Conservation (phyloP, 164 flowering plant genomes). For the Piper longum region DNA sequence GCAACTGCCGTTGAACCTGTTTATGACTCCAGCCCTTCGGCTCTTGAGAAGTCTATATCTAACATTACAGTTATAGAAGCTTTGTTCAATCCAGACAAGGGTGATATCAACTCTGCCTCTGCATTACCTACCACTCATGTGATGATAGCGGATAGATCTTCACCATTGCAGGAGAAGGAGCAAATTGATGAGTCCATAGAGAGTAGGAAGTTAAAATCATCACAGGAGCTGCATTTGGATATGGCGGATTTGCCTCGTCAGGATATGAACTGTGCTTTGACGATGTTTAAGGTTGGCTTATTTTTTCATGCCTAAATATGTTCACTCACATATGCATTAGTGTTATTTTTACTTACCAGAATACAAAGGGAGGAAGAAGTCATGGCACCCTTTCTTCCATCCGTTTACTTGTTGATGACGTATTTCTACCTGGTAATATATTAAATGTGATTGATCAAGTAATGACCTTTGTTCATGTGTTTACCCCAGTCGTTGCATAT, state of each 20-base stretch:
- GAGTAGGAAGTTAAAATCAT: conserved; percentile 7
- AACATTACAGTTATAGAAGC: conserved; percentile 7
- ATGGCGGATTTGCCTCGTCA: neutral
- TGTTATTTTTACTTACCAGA: no score
- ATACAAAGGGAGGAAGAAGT: no score
- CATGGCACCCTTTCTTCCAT: no score
- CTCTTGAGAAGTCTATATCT: conserved; percentile 20
- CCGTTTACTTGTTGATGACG: no score
- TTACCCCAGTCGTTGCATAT: no score
- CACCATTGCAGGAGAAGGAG: conserved; percentile 7
- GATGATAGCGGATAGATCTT: conserved; percentile 19
- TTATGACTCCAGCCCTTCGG: conserved; percentile 58
- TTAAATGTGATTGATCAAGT: no score
- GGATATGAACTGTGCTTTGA: neutral
- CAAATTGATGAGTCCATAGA: conserved; percentile 7
- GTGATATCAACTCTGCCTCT: conserved; percentile 9
- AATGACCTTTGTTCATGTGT: no score
- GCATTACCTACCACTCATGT: conserved; percentile 25
- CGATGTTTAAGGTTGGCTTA: neutral
- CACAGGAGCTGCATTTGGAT: neutral
- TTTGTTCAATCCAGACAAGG: conserved; percentile 7
- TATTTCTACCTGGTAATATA: no score
- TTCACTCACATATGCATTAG: no score
- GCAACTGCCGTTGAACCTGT: conserved; percentile 42
- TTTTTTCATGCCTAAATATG: neutral